These are phyloP conservation scores for Torulaspora globosa DNA, from an alignment of 1,139 yeast genomes.

Conservation along the genomic window DNA sequence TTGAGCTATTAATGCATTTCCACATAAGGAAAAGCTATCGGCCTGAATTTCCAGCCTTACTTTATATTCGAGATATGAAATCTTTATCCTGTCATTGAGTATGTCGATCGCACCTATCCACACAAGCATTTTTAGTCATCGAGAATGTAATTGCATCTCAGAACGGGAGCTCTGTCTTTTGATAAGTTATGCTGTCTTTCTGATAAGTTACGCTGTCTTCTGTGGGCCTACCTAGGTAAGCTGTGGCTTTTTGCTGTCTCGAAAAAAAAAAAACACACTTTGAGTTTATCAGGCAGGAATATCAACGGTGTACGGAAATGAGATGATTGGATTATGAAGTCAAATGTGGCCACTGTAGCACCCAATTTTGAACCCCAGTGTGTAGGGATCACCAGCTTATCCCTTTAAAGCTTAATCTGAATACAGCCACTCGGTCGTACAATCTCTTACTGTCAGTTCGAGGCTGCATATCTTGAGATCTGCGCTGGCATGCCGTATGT, in stretches of 20 bases:
- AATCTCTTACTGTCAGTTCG: too few relatives aligned
- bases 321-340: too few relatives aligned
- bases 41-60: neutral
- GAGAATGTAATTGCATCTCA: too few relatives aligned
- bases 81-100: neutral
- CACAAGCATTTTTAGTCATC: neutral
- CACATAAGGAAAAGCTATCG: neutral
- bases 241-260: slow-evolving; percentile 8
- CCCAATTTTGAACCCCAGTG: too few relatives aligned
- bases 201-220: neutral
- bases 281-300: neutral
- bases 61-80: neutral
- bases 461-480: too few relatives aligned
- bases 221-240: slow-evolving; percentile 1
- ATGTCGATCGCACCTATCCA: neutral
- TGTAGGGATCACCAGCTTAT: too few relatives aligned
- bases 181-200: too few relatives aligned
- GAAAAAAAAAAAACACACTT: neutral
- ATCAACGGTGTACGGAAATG: too few relatives aligned
- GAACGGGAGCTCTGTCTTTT: too few relatives aligned
- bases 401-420: neutral
- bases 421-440: too few relatives aligned
- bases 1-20: neutral
- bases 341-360: too few relatives aligned
- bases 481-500: too few relatives aligned